Evolutionary conservation across 345 rosid species (phyloP), one percentile per base, ranked within the genome.

Genomic region (Pugionium cornutum): DNA sequence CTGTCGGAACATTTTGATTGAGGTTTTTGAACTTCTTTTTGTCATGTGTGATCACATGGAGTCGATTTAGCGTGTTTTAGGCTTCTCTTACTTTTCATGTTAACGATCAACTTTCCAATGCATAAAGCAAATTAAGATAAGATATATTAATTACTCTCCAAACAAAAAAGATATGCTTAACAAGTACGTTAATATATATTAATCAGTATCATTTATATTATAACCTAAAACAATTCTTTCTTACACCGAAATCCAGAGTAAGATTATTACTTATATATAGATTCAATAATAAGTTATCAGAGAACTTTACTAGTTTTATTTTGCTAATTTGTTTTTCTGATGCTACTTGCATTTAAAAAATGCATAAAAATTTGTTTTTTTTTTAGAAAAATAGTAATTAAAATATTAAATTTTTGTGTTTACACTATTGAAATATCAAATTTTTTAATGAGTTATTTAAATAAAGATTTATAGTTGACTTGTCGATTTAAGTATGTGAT

Each of bases 31-130:
- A 27, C 37, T 32, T 36, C 29, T 50, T 50, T 46, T 39, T 46
- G 57, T 40, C 75, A 62, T 63, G 57, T 70, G 75, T 54, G 44
- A 18, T 64, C 69, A 71, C 63, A 71, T 71, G 69, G 62, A 51
- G n/a, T 31, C 55, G 57, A 70, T 53, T 62, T 62, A 37, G 75
- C 68, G 68, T 70, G 75, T 69, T 62, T 54, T 62, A 62, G 62
- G 57, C 68, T 31, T 70, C 63, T 37, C 68, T 46, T 70, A 44
- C 63, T 70, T 62, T 70, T 46, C 50, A 53, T 62, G 50, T 46
- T 53, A 36, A 62, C 43, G 27, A 70, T 70, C 41, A 45, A 70
- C 68, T 70, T 70, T 70, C 35, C 68, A 54, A 46, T 62, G 25
- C 18, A 36, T 36, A 62, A 54, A 53, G 68, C 36, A 30, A 62